phyloP scores from a whole-genome alignment of 2,329 filamentous ascomycete genomes.

The Ophioceras dolichostomum region DNA sequence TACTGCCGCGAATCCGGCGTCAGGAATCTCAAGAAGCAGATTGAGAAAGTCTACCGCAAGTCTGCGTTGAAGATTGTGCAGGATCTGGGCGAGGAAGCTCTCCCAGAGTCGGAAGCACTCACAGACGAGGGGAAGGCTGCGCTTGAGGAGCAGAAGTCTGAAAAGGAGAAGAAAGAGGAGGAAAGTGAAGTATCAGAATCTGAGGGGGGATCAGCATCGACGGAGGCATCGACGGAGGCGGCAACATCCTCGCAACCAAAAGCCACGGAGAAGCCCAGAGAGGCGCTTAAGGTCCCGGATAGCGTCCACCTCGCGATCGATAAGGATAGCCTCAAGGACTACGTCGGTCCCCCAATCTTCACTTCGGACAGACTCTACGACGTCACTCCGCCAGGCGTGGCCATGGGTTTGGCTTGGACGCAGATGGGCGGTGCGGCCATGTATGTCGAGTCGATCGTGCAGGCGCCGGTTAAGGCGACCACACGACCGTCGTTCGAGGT shows the following conservation, averaged over 20 bases:
- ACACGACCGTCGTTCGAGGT: constrained; percentile 75
- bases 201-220: constrained; percentile 5
- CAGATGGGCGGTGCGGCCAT: constrained; percentile 92
- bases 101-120: constrained; percentile 70
- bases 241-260: constrained; percentile 23
- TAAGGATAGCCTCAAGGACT: constrained; percentile 89
- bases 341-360: constrained; percentile 90
- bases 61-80: constrained; percentile 94
- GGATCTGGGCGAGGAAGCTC: constrained; percentile 74
- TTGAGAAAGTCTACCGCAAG: constrained; percentile 97
- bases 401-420: constrained; percentile 97
- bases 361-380: constrained; percentile 95
- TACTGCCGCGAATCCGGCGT: constrained; percentile 97
- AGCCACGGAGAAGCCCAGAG: constrained; percentile 57
- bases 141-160: constrained; percentile 50
- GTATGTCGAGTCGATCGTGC: constrained; percentile 93
- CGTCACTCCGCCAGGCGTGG: constrained; percentile 80
- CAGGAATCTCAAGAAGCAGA: constrained; percentile 96
- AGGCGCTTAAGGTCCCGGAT: constrained; percentile 73
- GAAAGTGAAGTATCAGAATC: constrained; percentile 10
- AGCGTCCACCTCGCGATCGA: constrained; percentile 74
- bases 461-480: constrained; percentile 61
- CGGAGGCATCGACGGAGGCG: constrained; percentile 16
- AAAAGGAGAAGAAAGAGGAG: constrained; percentile 25
- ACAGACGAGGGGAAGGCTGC: constrained; percentile 79